Base-by-base conservation (phyloP, 2,329 filamentous ascomycete species). In the Stemphylium beticola region DNA sequence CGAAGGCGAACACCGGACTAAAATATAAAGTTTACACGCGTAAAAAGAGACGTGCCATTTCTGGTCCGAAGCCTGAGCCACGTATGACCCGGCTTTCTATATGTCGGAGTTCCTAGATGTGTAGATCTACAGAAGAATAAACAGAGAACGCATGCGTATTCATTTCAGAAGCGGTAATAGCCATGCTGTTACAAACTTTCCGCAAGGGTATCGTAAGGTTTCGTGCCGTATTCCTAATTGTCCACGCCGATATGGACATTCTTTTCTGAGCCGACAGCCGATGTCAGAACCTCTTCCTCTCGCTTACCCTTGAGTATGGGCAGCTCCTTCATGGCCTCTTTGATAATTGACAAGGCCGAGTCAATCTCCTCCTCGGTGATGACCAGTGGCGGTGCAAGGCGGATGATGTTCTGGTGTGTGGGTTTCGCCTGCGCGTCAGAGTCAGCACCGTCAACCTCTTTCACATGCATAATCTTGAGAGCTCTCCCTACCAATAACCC, bases 361-460 rank as follows among this genome's bases (percentile, higher is more conserved):
- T 87, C 83, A 63, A 99, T 88, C 78, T 99, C 87, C 56, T 88
- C 85, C 71, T 98, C 92, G 22, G 88, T 92, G 70, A 99, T 98
- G 62, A 99, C 92, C 49, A 99, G 82, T 17, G 95, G 95, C 41
- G 95, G 95, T n/a, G 95, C 95, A 58, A 99, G 89, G 53, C 95
- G 90, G 74, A 99, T 99, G 76, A 99, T 98, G 78, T 98, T 97
- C 72, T 96, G 89, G 77, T 99, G 95, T 6, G 95, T 99, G 26
- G 95, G 95, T 85, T 99, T 99, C 69, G 95, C 95, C 92, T 96
- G 74, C 71, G 55, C 41, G 37, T 42, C 38, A 42, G 50, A 47
- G 60, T 75, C 58, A 77, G 64, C 60, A 59, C 55, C 46, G 26
- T 60, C 59, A 56, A 56, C 36, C 22, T 68, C 55, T 55, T 61